Conservation (phyloP, 345 rosid genomes). For the Abelmoschus esculentus region DNA sequence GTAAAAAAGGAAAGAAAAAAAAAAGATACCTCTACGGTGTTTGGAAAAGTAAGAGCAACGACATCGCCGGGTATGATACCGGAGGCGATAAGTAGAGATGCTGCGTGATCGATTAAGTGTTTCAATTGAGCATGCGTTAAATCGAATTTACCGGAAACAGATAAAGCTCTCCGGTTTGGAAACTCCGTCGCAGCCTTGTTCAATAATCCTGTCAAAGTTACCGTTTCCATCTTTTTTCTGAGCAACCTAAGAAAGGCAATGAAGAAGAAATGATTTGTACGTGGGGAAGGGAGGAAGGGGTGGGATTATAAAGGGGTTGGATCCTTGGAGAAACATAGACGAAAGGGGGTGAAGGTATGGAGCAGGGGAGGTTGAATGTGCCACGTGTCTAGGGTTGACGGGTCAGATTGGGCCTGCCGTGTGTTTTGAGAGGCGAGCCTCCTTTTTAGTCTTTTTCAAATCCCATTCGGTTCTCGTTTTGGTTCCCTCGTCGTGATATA, state of each 20-base stretch:
- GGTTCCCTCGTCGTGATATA: background rate
- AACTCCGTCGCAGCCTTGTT: conserved; percentile 35
- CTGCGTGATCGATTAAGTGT: conserved; percentile 42
- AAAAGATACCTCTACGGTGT: conserved; percentile 53
- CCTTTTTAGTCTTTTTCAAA: background rate
- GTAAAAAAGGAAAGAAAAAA: background rate
- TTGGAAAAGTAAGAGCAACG: conserved; percentile 62
- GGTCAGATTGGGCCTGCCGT: conserved; percentile 13
- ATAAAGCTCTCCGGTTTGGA: conserved; percentile 35
- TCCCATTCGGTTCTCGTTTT: background rate
- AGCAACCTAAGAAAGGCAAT: background rate
- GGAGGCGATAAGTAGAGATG: conserved; percentile 40
- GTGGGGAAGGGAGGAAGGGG: background rate
- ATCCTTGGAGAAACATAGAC: background rate
- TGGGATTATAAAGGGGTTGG: background rate
- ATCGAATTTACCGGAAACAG: conserved; percentile 37
- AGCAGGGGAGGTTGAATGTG: background rate
- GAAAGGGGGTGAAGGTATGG: background rate
- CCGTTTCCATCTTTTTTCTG: conserved; percentile 23
- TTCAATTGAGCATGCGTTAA: conserved; percentile 35
- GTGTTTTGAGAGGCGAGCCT: background rate
- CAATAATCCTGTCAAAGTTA: conserved; percentile 39
- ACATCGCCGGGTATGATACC: conserved; percentile 52
- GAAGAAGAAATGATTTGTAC: background rate
- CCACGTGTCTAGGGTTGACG: background rate